A percentile compares a stretch with the other conserved stretches of the same genome.
phyloP scores from a whole-genome alignment of 78 protist species.

The Trichosphaerium sp. region DNA sequence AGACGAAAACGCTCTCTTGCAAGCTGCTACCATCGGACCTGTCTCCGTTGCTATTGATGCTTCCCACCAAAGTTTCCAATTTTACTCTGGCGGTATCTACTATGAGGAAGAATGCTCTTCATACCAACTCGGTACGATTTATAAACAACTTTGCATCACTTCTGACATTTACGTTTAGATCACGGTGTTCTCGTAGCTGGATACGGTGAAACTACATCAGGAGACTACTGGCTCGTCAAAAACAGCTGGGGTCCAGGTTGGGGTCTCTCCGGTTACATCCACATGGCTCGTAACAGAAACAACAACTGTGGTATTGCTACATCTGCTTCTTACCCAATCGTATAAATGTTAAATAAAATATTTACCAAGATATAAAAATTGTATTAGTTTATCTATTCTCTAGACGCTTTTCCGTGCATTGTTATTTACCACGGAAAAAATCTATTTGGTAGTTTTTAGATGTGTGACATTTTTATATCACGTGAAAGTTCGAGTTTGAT shows the following conservation, averaged over 20 bases:
- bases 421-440: no score
- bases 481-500: no score
- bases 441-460: no score
- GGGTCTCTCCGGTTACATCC: slow-evolving; percentile 49
- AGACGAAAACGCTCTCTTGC: slow-evolving; percentile 30
- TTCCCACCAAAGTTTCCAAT: slow-evolving; percentile 47
- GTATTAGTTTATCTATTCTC: neutral
- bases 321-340: slow-evolving; percentile 14
- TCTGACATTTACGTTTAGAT: slow-evolving; percentile 34
- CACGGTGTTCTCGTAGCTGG: slow-evolving; percentile 84
- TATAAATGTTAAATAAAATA: neutral
- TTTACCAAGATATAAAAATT: no score
- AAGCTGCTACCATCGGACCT: slow-evolving; percentile 52
- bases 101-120: slow-evolving; percentile 36
- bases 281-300: slow-evolving; percentile 24
- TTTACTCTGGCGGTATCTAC: slow-evolving; percentile 66
- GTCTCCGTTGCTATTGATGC: slow-evolving; percentile 80
- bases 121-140: no score
- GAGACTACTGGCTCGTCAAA: slow-evolving; percentile 64
- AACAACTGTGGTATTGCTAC: slow-evolving; percentile 67
- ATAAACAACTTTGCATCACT: no score
- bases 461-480: no score
- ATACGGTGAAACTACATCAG: slow-evolving; percentile 50
- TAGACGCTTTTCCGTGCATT: no score
- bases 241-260: slow-evolving; percentile 73